Base-by-base conservation (phyloP, 192 early-diverging fungal species). In the Backusella psychrophila region DNA sequence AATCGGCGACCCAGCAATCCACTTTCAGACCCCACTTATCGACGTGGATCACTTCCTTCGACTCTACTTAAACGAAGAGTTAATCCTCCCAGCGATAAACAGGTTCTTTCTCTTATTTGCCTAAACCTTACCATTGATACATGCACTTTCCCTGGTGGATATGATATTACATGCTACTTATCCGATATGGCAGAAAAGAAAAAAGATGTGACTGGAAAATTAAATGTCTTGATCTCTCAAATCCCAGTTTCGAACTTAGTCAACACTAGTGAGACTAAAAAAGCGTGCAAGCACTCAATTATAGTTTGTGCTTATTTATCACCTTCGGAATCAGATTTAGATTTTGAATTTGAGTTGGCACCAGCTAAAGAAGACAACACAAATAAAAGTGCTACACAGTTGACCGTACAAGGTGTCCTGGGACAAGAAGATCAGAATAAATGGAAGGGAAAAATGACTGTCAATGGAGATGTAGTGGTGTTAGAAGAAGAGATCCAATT, bases 401-500 rank as follows among this genome's bases (percentile, higher is more conserved):
- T 82, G 33, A 82, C 81, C 9, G 77, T 78, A 9, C 72, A 44
- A 34, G 77, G 69, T 38, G 67, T 78, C 0, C 63, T 82, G 23
- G 81, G 74, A 14, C 77, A 78, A 33, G 78, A 75, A 7, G 67
- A 69, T 19, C 63, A 76, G 6, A 74, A 82, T 68, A 69, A 78
- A 31, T 75, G 72, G 69, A 70, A 75, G 35, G 73, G 80, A 4
- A 65, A 70, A 33, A 74, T 59, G 12, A 29, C 73, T n/a, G 72
- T 81, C 29, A 81, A 81, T 68, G 79, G 79, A 6, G 39, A 59
- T 63, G 79, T 71, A 21, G 36, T 72, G 21, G 29, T n/a, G 12
- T 14, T 81, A 9, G 75, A 68, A 6, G 36, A 70, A 26, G 79
- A 76, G 15, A 69, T 56, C 5, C 42, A 52, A 17, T 35, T 81